A percentile compares a stretch with the other conserved stretches of the same genome.
Conservation (phyloP, 495 filamentous ascomycete species). For the Lepidopterella palustris region DNA sequence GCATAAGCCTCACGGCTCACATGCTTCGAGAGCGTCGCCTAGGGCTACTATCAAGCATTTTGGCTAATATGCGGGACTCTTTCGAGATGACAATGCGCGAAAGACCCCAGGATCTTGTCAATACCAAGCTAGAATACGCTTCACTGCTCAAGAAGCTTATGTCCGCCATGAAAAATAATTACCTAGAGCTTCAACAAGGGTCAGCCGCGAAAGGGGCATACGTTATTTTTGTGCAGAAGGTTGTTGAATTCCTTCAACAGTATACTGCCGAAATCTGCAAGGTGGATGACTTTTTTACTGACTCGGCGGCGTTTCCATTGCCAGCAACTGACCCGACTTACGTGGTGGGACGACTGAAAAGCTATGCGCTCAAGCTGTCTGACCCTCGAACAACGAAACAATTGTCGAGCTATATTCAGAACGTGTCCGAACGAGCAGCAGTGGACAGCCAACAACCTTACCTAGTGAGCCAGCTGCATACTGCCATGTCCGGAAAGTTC, state of each 20-base stretch:
- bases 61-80: constrained; percentile 57
- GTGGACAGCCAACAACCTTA: constrained; percentile 55
- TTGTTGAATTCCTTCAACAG: constrained; percentile 60
- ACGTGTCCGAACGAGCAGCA: constrained; percentile 56
- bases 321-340: constrained; percentile 61
- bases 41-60: constrained; percentile 52
- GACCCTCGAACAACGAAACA: constrained; percentile 49
- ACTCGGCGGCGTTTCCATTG: constrained; percentile 58
- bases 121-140: constrained; percentile 48
- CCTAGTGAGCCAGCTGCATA: constrained; percentile 51
- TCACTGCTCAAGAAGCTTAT: constrained; percentile 53
- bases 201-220: constrained; percentile 48
- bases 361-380: constrained; percentile 55
- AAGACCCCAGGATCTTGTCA: constrained; percentile 29
- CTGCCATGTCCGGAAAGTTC: constrained; percentile 48
- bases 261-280: constrained; percentile 56
- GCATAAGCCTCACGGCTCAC: constrained; percentile 46
- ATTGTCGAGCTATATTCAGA: constrained; percentile 57
- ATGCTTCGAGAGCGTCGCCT: constrained; percentile 54
- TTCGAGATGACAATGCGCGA: constrained; percentile 19
- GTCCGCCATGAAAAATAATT: constrained; percentile 63
- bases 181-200: constrained; percentile 50
- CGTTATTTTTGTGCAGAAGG: constrained; percentile 58
- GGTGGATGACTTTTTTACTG: constrained; percentile 62
- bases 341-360: constrained; percentile 58